A percentile compares a stretch with the other conserved stretches of the same genome.
phyloP scores from a whole-genome alignment of 495 filamentous ascomycete genomes.

The Xylaria longipes region DNA sequence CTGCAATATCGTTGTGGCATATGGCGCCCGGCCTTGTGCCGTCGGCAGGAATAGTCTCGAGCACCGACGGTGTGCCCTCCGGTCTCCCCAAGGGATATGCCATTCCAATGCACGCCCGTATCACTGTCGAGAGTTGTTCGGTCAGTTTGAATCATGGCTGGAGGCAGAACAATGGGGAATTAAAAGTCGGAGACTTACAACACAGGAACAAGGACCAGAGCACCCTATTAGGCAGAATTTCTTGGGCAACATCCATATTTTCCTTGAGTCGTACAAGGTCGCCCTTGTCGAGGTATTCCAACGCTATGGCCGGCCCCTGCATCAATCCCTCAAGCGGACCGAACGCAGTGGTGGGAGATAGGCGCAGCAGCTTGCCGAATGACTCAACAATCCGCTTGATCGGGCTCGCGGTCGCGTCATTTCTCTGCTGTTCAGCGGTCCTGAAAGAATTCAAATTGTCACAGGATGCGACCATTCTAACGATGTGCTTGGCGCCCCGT shows the following conservation, averaged over 20 bases:
- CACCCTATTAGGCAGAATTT: not conserved
- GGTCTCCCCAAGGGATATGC: not conserved
- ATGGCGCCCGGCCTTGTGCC: not conserved
- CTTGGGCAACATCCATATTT: not conserved
- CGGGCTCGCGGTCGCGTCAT: not conserved
- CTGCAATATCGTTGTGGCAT: not conserved
- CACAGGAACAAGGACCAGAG: conserved; percentile 18
- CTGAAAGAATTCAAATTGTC: not conserved
- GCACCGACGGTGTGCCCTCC: not conserved
- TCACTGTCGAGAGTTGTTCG: not conserved
- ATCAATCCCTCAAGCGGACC: not conserved
- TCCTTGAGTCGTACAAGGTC: not conserved
- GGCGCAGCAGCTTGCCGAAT: not conserved
- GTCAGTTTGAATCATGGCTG: not conserved
- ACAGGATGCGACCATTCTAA: not conserved
- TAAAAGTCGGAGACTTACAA: not conserved
- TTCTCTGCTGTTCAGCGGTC: not conserved
- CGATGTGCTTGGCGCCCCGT: conserved; percentile 17
- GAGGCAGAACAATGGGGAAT: not conserved
- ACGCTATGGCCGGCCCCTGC: not conserved
- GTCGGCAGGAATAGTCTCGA: conserved; percentile 5
- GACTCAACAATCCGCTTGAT: not conserved
- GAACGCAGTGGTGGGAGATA: not conserved
- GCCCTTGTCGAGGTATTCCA: conserved; percentile 16
- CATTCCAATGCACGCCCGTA: conserved; percentile 12